Conservation (phyloP, 2,329 filamentous ascomycete genomes). For the Malbranchea zuffiana region DNA sequence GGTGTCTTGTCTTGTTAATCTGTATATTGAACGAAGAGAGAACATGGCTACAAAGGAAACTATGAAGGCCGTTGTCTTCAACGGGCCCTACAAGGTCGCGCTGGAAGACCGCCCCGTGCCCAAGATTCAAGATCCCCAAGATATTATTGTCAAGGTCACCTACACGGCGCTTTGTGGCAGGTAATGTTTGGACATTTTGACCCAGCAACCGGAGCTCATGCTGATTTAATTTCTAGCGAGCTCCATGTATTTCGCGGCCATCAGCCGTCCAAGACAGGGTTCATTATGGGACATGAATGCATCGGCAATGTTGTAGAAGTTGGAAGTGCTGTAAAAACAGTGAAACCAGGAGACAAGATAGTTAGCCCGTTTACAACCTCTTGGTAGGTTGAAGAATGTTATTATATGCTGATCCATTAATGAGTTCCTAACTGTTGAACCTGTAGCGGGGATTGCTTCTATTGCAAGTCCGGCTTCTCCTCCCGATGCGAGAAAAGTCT, state of each 20-base stretch:
- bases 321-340: slow-evolving; percentile 55
- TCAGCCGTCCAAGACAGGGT: slow-evolving; percentile 54
- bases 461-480: slow-evolving; percentile 65
- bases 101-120: slow-evolving; percentile 73
- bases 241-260: slow-evolving; percentile 79
- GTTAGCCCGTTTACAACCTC: slow-evolving; percentile 76
- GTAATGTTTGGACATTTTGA: slow-evolving; percentile 49
- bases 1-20: too few species aligned
- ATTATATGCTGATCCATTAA: slow-evolving; percentile 3
- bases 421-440: too few species aligned
- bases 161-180: slow-evolving; percentile 81
- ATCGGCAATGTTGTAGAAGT: slow-evolving; percentile 61
- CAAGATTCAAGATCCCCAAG: slow-evolving; percentile 56
- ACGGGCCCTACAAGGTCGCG: slow-evolving; percentile 62
- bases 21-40: too few species aligned
- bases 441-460: slow-evolving; percentile 63
- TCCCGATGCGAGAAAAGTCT: slow-evolving; percentile 61
- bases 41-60: slow-evolving; percentile 35
- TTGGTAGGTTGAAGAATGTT: slow-evolving; percentile 43
- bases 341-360: slow-evolving; percentile 65
- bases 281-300: slow-evolving; percentile 72
- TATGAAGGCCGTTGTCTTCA: slow-evolving; percentile 86
- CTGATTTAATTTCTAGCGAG: slow-evolving; percentile 49
- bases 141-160: slow-evolving; percentile 73
- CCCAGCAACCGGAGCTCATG: background rate